These are phyloP conservation scores for Apiospora koreana DNA, from an alignment of 2,329 filamentous ascomycete genomes.

Conservation along the genomic window DNA sequence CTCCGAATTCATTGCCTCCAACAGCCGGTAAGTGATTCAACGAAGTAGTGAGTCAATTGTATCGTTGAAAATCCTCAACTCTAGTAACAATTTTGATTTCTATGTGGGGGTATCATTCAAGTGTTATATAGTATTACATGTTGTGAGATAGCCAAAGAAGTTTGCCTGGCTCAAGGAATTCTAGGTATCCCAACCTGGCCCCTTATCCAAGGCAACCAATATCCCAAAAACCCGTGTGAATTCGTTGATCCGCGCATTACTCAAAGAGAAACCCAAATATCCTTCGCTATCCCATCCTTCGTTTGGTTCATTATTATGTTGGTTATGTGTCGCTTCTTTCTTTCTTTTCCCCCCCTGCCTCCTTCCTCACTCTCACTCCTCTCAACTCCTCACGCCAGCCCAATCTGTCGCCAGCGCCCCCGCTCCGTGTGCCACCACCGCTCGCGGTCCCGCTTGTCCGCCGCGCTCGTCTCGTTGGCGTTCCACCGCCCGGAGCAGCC, in stretches of 20 bases:
- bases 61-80: neutral
- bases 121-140: neutral
- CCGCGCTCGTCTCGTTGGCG: conserved; percentile 32
- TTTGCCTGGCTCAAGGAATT: neutral
- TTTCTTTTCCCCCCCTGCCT: neutral
- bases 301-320: neutral
- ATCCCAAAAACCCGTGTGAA: neutral
- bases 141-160: neutral
- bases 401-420: conserved; percentile 39
- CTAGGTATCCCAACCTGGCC: neutral
- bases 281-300: neutral
- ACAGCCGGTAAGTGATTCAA: neutral
- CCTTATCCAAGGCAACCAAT: too few relatives aligned
- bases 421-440: conserved; percentile 53
- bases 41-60: neutral
- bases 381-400: neutral
- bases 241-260: neutral
- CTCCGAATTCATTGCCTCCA: neutral
- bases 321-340: neutral
- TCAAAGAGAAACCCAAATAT: neutral
- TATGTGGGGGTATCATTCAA: neutral
- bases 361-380: too few relatives aligned
- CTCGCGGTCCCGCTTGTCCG: conserved; percentile 50
- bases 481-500: conserved; percentile 53
- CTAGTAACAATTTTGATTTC: neutral